phyloP scores from a whole-genome alignment of 2,329 filamentous ascomycete species.

The Colletotrichum somersetense region DNA sequence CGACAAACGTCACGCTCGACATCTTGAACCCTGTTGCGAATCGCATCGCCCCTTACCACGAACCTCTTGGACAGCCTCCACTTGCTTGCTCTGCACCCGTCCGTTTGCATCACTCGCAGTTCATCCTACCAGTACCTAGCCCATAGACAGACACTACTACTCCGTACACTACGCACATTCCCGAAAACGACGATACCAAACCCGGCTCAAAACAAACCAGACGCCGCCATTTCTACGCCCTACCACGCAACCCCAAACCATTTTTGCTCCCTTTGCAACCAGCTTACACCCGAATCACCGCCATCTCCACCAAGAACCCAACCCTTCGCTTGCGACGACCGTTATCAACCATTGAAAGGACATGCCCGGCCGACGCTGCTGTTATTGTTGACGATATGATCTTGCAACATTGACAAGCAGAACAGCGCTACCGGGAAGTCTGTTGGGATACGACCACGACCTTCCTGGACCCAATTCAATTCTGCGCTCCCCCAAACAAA shows the following conservation, averaged over 20 bases:
- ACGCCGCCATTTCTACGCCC: slow-evolving; percentile 36
- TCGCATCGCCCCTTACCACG: slow-evolving; percentile 31
- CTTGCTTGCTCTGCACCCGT: slow-evolving; percentile 36
- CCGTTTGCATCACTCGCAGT: slow-evolving; percentile 40
- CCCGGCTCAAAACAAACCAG: slow-evolving; percentile 36
- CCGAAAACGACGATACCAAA: slow-evolving; percentile 38
- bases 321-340: slow-evolving; percentile 25
- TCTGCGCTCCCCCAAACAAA: slow-evolving; percentile 26
- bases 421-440: slow-evolving; percentile 41
- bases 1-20: slow-evolving; percentile 34
- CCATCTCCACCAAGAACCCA: slow-evolving; percentile 2
- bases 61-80: slow-evolving; percentile 36
- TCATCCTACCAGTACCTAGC: slow-evolving; percentile 37
- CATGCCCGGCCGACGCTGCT: slow-evolving; percentile 42
- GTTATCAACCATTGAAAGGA: slow-evolving; percentile 15
- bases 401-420: slow-evolving; percentile 42
- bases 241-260: slow-evolving; percentile 23
- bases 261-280: slow-evolving; percentile 25
- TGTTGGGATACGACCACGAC: slow-evolving; percentile 20
- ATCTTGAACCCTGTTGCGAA: slow-evolving; percentile 36
- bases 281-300: slow-evolving; percentile 12
- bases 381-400: slow-evolving; percentile 45
- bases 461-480: slow-evolving; percentile 23
- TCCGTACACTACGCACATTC: slow-evolving; percentile 30
- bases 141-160: slow-evolving; percentile 20